Conservation (phyloP, 2,329 filamentous ascomycete genomes). For the Berkeleyomyces rouxiae region DNA sequence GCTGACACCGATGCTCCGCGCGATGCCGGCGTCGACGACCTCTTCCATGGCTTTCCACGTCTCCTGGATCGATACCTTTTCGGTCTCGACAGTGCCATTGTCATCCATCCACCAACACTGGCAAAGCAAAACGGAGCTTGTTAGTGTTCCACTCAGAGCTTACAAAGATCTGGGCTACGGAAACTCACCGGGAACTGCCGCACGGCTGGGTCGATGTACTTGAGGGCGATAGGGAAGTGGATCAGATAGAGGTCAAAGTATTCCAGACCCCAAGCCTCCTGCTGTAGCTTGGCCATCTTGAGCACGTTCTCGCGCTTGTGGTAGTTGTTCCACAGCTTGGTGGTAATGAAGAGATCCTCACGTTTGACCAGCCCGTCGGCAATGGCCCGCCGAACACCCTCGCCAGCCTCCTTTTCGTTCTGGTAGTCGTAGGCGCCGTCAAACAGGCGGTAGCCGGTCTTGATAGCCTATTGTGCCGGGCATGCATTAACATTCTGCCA, state of each 20-base stretch:
- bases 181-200: slow-evolving; percentile 59
- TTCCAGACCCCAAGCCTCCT: slow-evolving; percentile 67
- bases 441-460: slow-evolving; percentile 42
- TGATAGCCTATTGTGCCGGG: slow-evolving; percentile 30
- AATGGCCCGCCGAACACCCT: slow-evolving; percentile 65
- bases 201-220: slow-evolving; percentile 65
- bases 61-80: slow-evolving; percentile 56
- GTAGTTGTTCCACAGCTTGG: slow-evolving; percentile 88
- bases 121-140: slow-evolving; percentile 23
- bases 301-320: slow-evolving; percentile 65
- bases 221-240: slow-evolving; percentile 76
- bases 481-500: not conserved
- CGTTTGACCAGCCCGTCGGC: slow-evolving; percentile 49
- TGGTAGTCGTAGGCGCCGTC: slow-evolving; percentile 58
- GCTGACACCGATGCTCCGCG: slow-evolving; percentile 60
- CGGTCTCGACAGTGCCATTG: slow-evolving; percentile 6
- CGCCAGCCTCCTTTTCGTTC: slow-evolving; percentile 62
- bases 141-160: not conserved
- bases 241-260: slow-evolving; percentile 85
- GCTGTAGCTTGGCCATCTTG: slow-evolving; percentile 59
- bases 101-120: slow-evolving; percentile 13
- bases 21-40: slow-evolving; percentile 51
- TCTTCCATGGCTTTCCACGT: slow-evolving; percentile 71
- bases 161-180: slow-evolving; percentile 11
- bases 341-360: slow-evolving; percentile 79